Evolutionary conservation across 1,284 basidiomycete species (phyloP).

Genomic region (Cystobasidiaceae sp.): DNA sequence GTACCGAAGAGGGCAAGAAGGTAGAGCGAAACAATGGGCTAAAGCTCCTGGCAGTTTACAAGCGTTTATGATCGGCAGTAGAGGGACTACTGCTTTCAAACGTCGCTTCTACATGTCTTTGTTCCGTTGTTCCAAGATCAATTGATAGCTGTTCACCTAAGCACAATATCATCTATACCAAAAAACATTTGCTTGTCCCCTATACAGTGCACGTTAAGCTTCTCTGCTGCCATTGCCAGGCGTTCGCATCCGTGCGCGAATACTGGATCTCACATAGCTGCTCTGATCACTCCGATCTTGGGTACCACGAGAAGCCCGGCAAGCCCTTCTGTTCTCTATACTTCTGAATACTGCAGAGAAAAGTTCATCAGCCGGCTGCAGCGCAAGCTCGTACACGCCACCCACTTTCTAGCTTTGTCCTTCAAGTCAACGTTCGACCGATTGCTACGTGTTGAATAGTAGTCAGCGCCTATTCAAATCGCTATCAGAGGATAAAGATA

Average conservation of each 20-base stretch:
- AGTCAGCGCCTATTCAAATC: not conserved
- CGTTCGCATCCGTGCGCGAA: no score
- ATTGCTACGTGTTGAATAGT: not conserved
- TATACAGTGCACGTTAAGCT: no score
- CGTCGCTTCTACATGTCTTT: not conserved
- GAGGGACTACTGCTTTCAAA: not conserved
- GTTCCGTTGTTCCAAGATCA: not conserved
- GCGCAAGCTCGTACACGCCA: not conserved
- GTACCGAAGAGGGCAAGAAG: slow-evolving; percentile 95
- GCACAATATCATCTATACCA: not conserved
- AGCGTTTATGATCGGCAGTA: slow-evolving; percentile 3
- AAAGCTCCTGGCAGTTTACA: slow-evolving; percentile 51
- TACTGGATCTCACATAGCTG: no score
- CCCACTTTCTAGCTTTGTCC: slow-evolving; percentile 16
- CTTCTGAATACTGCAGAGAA: slow-evolving; percentile 2
- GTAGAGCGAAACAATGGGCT: slow-evolving; percentile 85
- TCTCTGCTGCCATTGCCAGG: no score
- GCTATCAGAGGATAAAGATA: not conserved
- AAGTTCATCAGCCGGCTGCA: not conserved
- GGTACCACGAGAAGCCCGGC: slow-evolving; percentile 1
- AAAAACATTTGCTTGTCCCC: not conserved
- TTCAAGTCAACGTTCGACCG: slow-evolving; percentile 11
- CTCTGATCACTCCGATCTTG: not conserved
- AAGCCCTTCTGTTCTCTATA: slow-evolving; percentile 2
- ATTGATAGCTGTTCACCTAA: no score